Evolutionary conservation across 2,329 filamentous ascomycete species (phyloP).

Genomic region (Botrytis tulipae): DNA sequence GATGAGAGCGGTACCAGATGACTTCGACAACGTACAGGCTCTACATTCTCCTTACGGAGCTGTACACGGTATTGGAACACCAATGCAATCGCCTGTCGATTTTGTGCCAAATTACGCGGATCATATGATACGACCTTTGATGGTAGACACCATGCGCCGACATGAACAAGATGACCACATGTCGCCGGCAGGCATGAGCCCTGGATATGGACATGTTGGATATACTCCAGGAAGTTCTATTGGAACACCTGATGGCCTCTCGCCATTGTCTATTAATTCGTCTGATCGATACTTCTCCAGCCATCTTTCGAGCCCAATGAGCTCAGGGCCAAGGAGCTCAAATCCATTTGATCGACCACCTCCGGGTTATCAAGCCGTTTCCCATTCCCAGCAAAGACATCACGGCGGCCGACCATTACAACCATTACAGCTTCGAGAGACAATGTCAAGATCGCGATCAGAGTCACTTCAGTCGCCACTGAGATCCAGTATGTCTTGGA

Average conservation of each 20-base stretch:
- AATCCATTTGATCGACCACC: conserved; percentile 55
- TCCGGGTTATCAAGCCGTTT: conserved; percentile 48
- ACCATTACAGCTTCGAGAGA: conserved; percentile 57
- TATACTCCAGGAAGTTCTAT: conserved; percentile 56
- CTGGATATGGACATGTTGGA: conserved; percentile 64
- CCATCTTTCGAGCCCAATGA: conserved; percentile 49
- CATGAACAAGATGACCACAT: conserved; percentile 62
- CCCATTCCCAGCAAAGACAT: conserved; percentile 45
- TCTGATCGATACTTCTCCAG: conserved; percentile 54
- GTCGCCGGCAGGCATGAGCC: conserved; percentile 65
- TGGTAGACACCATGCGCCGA: conserved; percentile 66
- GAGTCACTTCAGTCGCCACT: conserved; percentile 59
- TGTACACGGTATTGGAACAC: conserved; percentile 38
- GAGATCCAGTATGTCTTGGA: conserved; percentile 62
- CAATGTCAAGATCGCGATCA: conserved; percentile 55
- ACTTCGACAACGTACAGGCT: conserved; percentile 68
- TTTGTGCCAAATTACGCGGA: conserved; percentile 51
- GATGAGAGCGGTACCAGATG: conserved; percentile 68
- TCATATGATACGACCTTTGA: conserved; percentile 59
- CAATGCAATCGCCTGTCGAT: conserved; percentile 39
- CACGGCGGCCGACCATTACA: conserved; percentile 51
- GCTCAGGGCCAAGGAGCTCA: conserved; percentile 49
- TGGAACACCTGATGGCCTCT: conserved; percentile 54
- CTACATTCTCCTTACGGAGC: conserved; percentile 67
- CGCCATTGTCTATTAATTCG: conserved; percentile 55